Conservation (phyloP, 805 yeast genomes). For the Ogataea sp. region DNA sequence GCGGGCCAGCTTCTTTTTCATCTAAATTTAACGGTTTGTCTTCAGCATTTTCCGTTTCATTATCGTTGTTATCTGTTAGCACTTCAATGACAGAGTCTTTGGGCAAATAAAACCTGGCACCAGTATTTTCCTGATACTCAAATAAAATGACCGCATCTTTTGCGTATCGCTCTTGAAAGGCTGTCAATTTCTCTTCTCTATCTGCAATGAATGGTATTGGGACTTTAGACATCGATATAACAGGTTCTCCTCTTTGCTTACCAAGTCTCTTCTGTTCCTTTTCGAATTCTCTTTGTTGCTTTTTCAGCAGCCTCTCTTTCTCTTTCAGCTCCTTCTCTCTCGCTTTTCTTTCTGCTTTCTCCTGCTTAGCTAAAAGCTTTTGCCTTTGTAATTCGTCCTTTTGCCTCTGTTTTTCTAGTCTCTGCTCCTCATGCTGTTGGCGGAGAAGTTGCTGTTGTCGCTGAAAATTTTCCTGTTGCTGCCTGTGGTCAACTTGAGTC, state of each 20-base stretch:
- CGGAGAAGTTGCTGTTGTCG: conserved; percentile 1
- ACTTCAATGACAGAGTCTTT: conserved; percentile 69
- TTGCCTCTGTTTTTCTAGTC: conserved; percentile 7
- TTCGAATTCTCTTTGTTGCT: conserved; percentile 13
- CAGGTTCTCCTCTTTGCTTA: conserved; percentile 6
- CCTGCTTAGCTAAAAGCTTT: conserved; percentile 10
- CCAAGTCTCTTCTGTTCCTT: conserved; percentile 14
- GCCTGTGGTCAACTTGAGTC: conserved; percentile 3
- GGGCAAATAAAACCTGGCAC: conserved; percentile 69
- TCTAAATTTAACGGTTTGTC: no score
- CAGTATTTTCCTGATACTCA: conserved; percentile 76
- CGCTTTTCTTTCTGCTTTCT: conserved; percentile 8
- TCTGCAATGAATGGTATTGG: conserved; percentile 4
- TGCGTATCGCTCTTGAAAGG: conserved; percentile 68
- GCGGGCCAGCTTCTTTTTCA: no score
- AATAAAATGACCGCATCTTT: conserved; percentile 68
- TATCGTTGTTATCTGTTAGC: conserved; percentile 20
- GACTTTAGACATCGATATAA: no score
- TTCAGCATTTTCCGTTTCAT: no score
- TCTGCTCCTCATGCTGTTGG: conserved; percentile 2
- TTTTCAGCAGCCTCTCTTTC: conserved; percentile 16
- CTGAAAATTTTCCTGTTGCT: background rate
- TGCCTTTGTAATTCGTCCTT: conserved; percentile 7
- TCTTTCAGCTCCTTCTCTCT: conserved; percentile 16
- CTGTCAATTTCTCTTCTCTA: conserved; percentile 56